Percentiles rank a stretch among this genome's conserved stretches.
Evolutionary conservation across 208 protist species (phyloP).

Genomic region (Acanthamoeba triangularis): DNA sequence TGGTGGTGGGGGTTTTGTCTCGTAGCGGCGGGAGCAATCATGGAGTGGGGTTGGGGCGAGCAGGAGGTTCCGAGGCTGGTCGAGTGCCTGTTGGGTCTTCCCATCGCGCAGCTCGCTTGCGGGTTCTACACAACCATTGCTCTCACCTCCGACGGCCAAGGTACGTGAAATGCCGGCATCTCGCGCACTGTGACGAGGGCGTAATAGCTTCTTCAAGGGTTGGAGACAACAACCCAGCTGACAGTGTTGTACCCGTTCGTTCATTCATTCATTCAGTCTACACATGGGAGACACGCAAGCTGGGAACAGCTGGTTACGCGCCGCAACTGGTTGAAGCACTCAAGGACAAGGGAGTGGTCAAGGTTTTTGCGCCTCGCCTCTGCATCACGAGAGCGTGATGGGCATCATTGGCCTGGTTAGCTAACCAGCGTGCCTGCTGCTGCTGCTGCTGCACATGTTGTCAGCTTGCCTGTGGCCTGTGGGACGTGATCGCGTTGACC

Average conservation of each 20-base stretch:
- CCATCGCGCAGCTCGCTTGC: background rate
- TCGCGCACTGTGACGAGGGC: background rate
- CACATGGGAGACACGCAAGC: background rate
- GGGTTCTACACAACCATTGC: slow-evolving; percentile 9
- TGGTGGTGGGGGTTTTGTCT: background rate
- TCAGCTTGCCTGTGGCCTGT: background rate
- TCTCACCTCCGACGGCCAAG: slow-evolving; percentile 5
- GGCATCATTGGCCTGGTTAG: no score
- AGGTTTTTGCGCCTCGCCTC: background rate
- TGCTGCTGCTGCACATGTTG: background rate
- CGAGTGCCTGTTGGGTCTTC: background rate
- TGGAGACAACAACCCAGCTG: background rate
- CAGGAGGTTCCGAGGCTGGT: background rate
- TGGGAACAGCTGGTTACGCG: background rate
- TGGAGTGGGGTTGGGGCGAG: slow-evolving; percentile 6
- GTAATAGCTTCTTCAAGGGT: background rate
- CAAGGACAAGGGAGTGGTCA: background rate
- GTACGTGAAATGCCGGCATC: background rate
- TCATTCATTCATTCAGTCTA: background rate
- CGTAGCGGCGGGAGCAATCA: background rate
- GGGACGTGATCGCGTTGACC: background rate
- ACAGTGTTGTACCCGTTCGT: background rate
- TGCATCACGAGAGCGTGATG: background rate
- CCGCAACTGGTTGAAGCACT: background rate
- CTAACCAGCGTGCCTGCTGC: background rate